Evolutionary conservation across 495 filamentous ascomycete genomes (phyloP), one percentile per base, ranked within the genome.

Genomic region (Trichoderma gamsii): DNA sequence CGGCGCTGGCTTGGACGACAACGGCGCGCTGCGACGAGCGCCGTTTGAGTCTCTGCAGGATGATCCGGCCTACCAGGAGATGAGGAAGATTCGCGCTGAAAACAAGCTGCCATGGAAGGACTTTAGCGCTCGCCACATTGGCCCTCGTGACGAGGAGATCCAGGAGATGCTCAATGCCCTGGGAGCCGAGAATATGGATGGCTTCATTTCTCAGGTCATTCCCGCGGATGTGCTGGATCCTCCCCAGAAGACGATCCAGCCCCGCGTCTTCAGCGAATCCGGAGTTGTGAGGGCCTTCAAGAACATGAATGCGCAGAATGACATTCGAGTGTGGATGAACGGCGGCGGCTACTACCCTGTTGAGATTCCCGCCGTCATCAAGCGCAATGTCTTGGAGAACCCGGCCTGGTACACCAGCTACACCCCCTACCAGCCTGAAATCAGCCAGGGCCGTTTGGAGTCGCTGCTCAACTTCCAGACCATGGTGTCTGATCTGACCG

Each of bases 381-480:
- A 96, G 79, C 85, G 95, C 72, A 99, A 99, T 76, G 84, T 98
- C 11, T 81, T 99, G 41, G 94, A 99, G 83, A 92, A 88, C 73
- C 95, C 95, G 1, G 96, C 89, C 18, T 99, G 95, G 95, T 99
- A 99, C 78, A 99, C 95, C 51, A 97, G 93, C 76, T 99, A 99
- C 75, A 98, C 95, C 0, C 95, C 95, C 32, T 99, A 99, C 77
- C 95, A 99, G 76, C 93, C 95, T 3, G 95, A 99, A 79, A 98
- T 99, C 81, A 96, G 92, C 73, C 95, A 99, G 78, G 95, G 90
- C 41, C 90, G 92, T 52, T 79, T 96, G 70, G 96, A 98, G 81
- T 97, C 93, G 8, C 81, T 99, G 51, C 82, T 99, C 59, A 99
- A 99, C 81, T 99, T 96, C 79, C 95, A 99, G 84, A 99, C 95